Base-by-base conservation (phyloP, 1,284 basidiomycete genomes). In the Peniophora sp. region DNA sequence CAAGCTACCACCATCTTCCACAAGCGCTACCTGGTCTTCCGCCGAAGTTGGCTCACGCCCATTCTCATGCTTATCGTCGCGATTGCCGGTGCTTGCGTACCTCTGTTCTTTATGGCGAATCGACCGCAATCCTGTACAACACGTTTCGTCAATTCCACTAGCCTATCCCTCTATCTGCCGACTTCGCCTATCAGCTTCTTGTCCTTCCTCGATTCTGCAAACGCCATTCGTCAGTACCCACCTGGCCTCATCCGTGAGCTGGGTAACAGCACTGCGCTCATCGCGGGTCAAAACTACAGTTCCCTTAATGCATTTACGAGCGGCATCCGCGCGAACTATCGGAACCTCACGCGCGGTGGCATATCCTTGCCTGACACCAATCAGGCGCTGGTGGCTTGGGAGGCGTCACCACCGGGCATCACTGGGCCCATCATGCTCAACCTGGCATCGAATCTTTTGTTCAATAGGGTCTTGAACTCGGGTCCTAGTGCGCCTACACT, bases 1-100 rank as follows among this genome's bases (percentile, higher is more conserved):
- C 84, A 88, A 57, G 80, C 83, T 0, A 62, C 78, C 47, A 88
- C 85, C 0, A 85, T 91, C 55, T 81, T 87, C 65, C 68, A 81
- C 55, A 92, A 92, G 62, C 80, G 88, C 0, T 57, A 69, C n/a
- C 67, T 89, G 23, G 74, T 91, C 48, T 67, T 77, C 1, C 75
- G 80, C 3, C 73, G 83, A 36, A 81, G 80, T 55, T 91, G 85
- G 83, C 64, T 91, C 10, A 73, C 81, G 0, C 82, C 83, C 0
- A 51, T 80, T 2, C 70, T 90, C 6, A 72, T 79, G 0, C 67
- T 88, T 11, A 55, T 81, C 11, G 68, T 88, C 27, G 85, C 82
- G 2, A 70, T 88, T 32, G 74, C 75, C 12, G 88, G 81, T 3
- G 70, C 82, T 0, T 78, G 79, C 39, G 72, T 87, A 35, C 85